phyloP scores from a whole-genome alignment of 225 moss, liverwort and hornwort genomes.

The Sphagnum contortum region DNA sequence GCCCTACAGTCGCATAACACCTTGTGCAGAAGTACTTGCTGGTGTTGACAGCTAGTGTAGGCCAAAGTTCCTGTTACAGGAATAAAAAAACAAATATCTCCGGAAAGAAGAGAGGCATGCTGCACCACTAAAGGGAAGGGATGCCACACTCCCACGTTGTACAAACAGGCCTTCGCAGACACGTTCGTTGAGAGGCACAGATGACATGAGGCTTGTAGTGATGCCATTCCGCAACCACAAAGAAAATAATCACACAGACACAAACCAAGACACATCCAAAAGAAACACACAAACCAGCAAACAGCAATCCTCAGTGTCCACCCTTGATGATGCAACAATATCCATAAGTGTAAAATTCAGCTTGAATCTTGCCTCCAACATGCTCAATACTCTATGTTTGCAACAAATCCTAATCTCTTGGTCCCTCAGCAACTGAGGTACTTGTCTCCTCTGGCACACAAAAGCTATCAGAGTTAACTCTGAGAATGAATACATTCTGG shows the following conservation, averaged over 20 bases:
- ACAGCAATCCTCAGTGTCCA: slow-evolving; percentile 55
- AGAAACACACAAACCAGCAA: slow-evolving; percentile 55
- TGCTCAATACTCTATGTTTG: too few relatives aligned
- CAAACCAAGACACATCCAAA: slow-evolving; percentile 69
- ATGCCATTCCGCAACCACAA: slow-evolving; percentile 70
- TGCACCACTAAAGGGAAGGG: slow-evolving; percentile 41
- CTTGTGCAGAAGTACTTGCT: slow-evolving; percentile 35
- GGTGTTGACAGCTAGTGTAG: slow-evolving; percentile 33
- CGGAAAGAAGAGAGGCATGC: slow-evolving; percentile 29
- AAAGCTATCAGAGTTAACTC: too few relatives aligned
- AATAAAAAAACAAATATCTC: slow-evolving; percentile 57
- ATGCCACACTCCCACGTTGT: slow-evolving; percentile 48
- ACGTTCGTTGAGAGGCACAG: slow-evolving; percentile 66
- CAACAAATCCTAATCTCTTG: too few relatives aligned
- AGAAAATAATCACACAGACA: slow-evolving; percentile 68
- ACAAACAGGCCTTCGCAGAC: slow-evolving; percentile 62
- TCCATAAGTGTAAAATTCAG: background rate
- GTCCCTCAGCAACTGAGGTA: too few relatives aligned
- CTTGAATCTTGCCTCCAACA: too few relatives aligned
- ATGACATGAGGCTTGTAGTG: slow-evolving; percentile 51
- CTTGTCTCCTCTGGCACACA: too few relatives aligned
- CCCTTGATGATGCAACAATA: slow-evolving; percentile 29
- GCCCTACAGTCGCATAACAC: slow-evolving; percentile 28
- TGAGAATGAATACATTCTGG: too few relatives aligned
- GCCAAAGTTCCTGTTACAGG: slow-evolving; percentile 38